These are phyloP conservation scores for Chenopodium berlandieri DNA, from an alignment of 148 eudicot species.

Conservation along the genomic window DNA sequence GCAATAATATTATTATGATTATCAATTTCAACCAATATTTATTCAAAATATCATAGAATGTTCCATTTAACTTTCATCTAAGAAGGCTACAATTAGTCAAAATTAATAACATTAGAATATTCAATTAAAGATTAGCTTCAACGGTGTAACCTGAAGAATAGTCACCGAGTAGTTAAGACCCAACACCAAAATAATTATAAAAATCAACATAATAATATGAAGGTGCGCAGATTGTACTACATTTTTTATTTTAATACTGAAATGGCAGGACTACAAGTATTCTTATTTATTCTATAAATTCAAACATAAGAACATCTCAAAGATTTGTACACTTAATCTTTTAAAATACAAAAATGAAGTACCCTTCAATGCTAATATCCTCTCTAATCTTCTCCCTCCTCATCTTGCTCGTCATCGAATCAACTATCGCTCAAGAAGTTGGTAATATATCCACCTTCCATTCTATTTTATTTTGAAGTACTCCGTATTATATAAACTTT, in stretches of 20 bases:
- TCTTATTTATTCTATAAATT: not conserved
- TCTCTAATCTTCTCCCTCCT: constrained; percentile 1
- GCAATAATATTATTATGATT: no score
- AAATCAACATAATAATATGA: not conserved
- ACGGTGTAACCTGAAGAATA: not conserved
- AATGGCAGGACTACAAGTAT: not conserved
- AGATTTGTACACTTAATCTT: not conserved
- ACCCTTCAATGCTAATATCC: not conserved
- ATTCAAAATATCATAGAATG: no score
- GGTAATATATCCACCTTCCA: not conserved
- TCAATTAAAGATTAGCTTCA: not conserved
- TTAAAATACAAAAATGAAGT: not conserved
- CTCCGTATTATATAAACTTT: no score
- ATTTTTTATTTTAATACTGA: not conserved
- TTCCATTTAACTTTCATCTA: not conserved
- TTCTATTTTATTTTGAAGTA: not conserved
- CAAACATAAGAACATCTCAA: not conserved
- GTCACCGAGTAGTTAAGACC: not conserved
- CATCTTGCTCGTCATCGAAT: not conserved
- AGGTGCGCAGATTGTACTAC: not conserved
- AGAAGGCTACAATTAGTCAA: not conserved
- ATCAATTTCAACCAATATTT: no score
- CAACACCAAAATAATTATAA: not conserved
- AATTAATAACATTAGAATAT: not conserved
- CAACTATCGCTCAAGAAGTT: constrained; percentile 13